Evolutionary conservation across 495 filamentous ascomycete species (phyloP).

Genomic region (Elaphomyces granulatus): DNA sequence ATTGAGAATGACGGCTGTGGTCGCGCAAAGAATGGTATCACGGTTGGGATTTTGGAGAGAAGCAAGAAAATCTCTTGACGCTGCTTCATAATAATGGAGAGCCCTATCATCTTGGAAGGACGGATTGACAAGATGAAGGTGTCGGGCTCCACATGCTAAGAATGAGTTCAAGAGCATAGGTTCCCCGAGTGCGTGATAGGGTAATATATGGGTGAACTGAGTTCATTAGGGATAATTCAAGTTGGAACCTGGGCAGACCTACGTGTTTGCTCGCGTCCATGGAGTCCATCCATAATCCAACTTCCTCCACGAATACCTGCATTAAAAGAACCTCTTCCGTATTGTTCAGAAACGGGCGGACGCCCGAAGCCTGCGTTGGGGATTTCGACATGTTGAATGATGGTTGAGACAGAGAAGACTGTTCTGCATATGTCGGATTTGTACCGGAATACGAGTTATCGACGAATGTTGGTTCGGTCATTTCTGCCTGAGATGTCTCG

Average conservation of each 20-base stretch:
- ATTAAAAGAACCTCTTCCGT: slow-evolving; percentile 72
- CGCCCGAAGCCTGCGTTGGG: slow-evolving; percentile 8
- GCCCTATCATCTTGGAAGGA: slow-evolving; percentile 64
- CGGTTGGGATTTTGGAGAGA: slow-evolving; percentile 67
- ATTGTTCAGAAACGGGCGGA: slow-evolving; percentile 45
- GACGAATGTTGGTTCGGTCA: slow-evolving; percentile 14
- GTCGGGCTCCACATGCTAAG: slow-evolving; percentile 76
- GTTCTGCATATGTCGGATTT: slow-evolving; percentile 18
- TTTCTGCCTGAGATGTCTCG: slow-evolving; percentile 8
- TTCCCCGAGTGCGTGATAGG: slow-evolving; percentile 65
- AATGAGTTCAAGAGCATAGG: slow-evolving; percentile 89
- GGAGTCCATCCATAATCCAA: slow-evolving; percentile 89
- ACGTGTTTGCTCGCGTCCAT: slow-evolving; percentile 78
- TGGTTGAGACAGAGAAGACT: slow-evolving; percentile 10
- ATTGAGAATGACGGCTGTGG: slow-evolving; percentile 75
- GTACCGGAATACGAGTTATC: slow-evolving; percentile 17
- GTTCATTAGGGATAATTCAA: slow-evolving; percentile 6
- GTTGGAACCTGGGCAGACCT: slow-evolving; percentile 11
- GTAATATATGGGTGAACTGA: slow-evolving; percentile 66
- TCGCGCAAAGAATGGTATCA: slow-evolving; percentile 77
- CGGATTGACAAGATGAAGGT: slow-evolving; percentile 57
- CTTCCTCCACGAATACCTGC: slow-evolving; percentile 83
- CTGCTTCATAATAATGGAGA: slow-evolving; percentile 66
- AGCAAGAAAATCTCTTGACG: slow-evolving; percentile 56
- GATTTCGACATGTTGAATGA: slow-evolving; percentile 20